A percentile compares a stretch with the other conserved stretches of the same genome.
Conservation (phyloP, 1,284 basidiomycete genomes). For the Apiotrichum porosum region DNA sequence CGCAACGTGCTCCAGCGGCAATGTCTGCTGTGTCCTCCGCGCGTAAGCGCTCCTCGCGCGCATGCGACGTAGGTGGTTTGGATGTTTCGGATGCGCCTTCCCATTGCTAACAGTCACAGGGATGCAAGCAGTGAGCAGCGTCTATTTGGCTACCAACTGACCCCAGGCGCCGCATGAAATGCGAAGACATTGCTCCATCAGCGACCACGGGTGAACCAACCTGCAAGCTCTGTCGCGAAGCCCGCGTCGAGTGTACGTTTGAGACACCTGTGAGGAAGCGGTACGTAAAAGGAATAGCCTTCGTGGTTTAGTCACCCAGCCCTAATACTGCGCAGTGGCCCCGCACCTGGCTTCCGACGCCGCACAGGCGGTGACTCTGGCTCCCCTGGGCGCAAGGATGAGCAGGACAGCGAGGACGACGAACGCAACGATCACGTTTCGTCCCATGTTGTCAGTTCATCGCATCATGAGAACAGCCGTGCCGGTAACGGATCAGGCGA, state of each 20-base stretch:
- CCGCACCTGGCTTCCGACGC: conserved; percentile 1
- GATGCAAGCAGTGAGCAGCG: conserved; percentile 21
- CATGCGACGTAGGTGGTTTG: conserved; percentile 19
- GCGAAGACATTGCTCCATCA: conserved; percentile 17
- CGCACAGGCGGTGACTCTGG: background rate
- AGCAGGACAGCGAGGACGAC: background rate
- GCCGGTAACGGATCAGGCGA: background rate
- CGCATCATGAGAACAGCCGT: no score
- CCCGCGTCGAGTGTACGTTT: conserved; percentile 22
- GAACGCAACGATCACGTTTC: background rate
- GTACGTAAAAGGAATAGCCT: conserved; percentile 13
- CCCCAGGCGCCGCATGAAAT: conserved; percentile 27
- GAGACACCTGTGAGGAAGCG: conserved; percentile 25
- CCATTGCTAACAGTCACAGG: conserved; percentile 7
- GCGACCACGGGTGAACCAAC: background rate
- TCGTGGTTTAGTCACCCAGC: background rate
- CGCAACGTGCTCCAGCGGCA: no score
- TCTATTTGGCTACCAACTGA: background rate
- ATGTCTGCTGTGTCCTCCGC: background rate
- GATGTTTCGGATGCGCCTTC: background rate
- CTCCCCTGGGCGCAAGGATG: no score
- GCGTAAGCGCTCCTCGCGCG: conserved; percentile 17
- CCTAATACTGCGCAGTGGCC: conserved; percentile 3
- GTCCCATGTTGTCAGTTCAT: background rate
- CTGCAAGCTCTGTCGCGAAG: conserved; percentile 26